phyloP scores from a whole-genome alignment of 2,329 filamentous ascomycete genomes.

The Dactylellina parvicollis region DNA sequence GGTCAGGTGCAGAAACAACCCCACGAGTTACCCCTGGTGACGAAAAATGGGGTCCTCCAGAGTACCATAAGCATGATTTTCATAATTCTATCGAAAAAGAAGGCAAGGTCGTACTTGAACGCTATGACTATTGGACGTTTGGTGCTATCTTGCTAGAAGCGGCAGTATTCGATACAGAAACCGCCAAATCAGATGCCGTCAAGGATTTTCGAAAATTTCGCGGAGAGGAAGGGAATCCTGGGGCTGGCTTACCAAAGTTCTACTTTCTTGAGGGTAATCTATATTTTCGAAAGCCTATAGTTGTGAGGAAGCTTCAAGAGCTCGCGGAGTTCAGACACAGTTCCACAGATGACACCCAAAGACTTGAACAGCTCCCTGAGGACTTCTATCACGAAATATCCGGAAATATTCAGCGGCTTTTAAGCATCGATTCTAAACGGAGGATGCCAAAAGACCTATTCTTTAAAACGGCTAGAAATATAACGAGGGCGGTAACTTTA shows the following conservation, averaged over 20 bases:
- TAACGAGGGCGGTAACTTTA: too few relatives aligned
- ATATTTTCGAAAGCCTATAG: background rate
- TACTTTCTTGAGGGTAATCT: background rate
- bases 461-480: too few relatives aligned
- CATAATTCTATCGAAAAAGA: background rate
- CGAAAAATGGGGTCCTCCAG: constrained; percentile 4
- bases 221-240: too few relatives aligned
- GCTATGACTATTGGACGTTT: constrained; percentile 16
- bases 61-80: too few relatives aligned
- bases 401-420: background rate
- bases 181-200: background rate
- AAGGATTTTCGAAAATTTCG: background rate
- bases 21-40: background rate
- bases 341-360: background rate
- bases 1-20: background rate
- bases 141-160: constrained; percentile 14
- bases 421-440: constrained; percentile 10
- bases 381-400: constrained; percentile 2
- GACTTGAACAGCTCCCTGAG: background rate
- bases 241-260: background rate
- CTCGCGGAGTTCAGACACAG: background rate
- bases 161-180: constrained; percentile 5
- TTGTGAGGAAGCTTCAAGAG: background rate
- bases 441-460: too few relatives aligned
- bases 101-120: background rate